These are phyloP conservation scores for Ammopiptanthus mongolicus DNA, from an alignment of 306 rosid genomes.

Conservation along the genomic window DNA sequence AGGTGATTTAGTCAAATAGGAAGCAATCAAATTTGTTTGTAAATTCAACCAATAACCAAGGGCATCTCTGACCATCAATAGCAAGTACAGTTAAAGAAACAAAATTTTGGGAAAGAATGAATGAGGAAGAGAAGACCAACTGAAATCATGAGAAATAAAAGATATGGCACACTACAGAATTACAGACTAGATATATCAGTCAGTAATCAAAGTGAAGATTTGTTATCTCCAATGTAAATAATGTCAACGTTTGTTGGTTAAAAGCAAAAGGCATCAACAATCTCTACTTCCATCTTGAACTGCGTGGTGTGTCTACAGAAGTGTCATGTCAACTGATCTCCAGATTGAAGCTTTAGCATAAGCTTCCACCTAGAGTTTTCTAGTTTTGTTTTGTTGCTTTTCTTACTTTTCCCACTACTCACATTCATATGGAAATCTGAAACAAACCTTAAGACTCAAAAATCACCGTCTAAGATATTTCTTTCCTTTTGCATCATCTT, in stretches of 20 bases:
- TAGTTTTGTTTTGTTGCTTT: neutral
- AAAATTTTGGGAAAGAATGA: neutral
- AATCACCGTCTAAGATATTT: constrained; percentile 39
- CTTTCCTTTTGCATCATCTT: constrained; percentile 52
- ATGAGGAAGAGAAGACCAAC: neutral
- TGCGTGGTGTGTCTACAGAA: neutral
- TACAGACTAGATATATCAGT: neutral
- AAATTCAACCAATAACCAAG: neutral
- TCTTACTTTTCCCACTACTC: neutral
- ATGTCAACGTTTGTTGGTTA: neutral
- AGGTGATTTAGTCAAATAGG: neutral
- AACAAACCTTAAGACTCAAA: neutral
- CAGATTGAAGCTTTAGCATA: neutral
- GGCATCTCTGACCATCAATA: neutral
- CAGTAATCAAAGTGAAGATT: neutral
- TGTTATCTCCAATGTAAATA: neutral
- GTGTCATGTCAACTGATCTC: neutral
- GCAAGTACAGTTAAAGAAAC: neutral
- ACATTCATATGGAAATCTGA: neutral
- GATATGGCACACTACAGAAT: neutral
- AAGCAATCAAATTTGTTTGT: neutral
- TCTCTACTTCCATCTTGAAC: neutral
- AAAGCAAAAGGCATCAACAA: neutral
- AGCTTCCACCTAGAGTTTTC: neutral
- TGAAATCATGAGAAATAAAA: neutral